These are phyloP conservation scores for Ascobolus immersus DNA, from an alignment of 495 filamentous ascomycete genomes.

Conservation along the genomic window DNA sequence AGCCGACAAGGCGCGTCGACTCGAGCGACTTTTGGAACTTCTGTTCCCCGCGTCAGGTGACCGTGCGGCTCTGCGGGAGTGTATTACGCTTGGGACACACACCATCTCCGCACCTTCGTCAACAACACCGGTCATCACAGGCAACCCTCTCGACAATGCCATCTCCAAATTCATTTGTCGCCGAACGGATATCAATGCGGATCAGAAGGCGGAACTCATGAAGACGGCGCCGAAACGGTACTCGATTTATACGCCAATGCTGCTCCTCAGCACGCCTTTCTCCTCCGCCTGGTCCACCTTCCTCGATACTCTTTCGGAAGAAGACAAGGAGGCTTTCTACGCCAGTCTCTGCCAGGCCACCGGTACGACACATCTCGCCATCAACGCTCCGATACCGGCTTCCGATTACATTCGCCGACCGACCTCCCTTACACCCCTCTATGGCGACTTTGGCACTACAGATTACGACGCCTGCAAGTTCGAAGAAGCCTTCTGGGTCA, in stretches of 20 bases:
- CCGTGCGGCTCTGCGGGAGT: too few relatives aligned
- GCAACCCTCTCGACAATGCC: neutral
- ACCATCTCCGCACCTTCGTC: too few relatives aligned
- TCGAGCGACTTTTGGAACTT: neutral
- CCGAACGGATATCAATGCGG: too few relatives aligned
- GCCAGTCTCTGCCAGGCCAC: constrained; percentile 1
- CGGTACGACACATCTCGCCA: constrained; percentile 14
- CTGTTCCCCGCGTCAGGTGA: too few relatives aligned
- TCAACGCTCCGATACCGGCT: constrained; percentile 5
- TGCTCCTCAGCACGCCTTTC: constrained; percentile 8
- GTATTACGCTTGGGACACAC: too few relatives aligned
- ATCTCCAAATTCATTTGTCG: constrained; percentile 1
- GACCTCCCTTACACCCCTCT: constrained; percentile 5
- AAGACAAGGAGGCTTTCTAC: too few relatives aligned
- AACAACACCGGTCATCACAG: constrained; percentile 3
- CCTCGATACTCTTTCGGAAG: too few relatives aligned
- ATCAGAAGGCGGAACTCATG: too few relatives aligned
- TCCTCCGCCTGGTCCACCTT: constrained; percentile 3
- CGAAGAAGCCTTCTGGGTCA: constrained; percentile 72
- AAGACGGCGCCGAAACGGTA: constrained; percentile 15
- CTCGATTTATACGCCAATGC: constrained; percentile 8
- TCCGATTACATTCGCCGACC: constrained; percentile 2
- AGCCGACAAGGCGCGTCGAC: neutral
- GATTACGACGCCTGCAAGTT: constrained; percentile 19
- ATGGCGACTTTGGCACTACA: constrained; percentile 2